These are phyloP conservation scores for Fraxinus sp. DNA, from an alignment of 305 asterid species.

Conservation along the genomic window DNA sequence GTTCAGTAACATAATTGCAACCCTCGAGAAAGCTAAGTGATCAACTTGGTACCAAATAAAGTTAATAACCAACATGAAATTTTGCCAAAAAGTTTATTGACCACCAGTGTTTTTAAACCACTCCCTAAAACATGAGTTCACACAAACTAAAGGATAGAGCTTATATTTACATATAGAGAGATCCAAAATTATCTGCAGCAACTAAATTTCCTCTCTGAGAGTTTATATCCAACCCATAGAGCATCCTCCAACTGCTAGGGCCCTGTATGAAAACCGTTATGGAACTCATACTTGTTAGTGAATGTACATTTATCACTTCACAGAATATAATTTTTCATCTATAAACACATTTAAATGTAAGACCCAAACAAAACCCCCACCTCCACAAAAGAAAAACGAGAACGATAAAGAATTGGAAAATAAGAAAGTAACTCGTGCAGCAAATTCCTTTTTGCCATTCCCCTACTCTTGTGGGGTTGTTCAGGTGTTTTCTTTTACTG, in stretches of 20 bases:
- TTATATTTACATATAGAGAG: constrained; percentile 65
- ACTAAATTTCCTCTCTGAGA: constrained; percentile 64
- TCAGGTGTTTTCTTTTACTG: not conserved
- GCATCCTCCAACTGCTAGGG: constrained; percentile 86
- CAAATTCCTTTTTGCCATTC: not conserved
- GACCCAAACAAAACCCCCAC: not conserved
- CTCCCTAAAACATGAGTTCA: not conserved
- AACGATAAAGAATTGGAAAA: not conserved
- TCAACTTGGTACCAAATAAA: not conserved
- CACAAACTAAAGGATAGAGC: constrained; percentile 19
- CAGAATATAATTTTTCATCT: not conserved
- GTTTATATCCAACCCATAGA: constrained; percentile 89
- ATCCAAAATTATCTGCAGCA: constrained; percentile 88
- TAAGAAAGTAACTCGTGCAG: not conserved
- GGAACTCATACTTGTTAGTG: constrained; percentile 1
- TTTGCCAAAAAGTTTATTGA: not conserved
- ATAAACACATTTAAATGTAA: not conserved
- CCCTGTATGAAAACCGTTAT: constrained; percentile 53
- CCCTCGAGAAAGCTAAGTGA: not conserved
- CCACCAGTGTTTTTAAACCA: not conserved
- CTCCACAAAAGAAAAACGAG: not conserved
- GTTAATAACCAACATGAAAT: not conserved
- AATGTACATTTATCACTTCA: not conserved
- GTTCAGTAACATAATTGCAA: not conserved
- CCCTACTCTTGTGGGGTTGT: not conserved